Base-by-base conservation (phyloP, 352 stramenopile species). In the Globisporangium barbulae region DNA sequence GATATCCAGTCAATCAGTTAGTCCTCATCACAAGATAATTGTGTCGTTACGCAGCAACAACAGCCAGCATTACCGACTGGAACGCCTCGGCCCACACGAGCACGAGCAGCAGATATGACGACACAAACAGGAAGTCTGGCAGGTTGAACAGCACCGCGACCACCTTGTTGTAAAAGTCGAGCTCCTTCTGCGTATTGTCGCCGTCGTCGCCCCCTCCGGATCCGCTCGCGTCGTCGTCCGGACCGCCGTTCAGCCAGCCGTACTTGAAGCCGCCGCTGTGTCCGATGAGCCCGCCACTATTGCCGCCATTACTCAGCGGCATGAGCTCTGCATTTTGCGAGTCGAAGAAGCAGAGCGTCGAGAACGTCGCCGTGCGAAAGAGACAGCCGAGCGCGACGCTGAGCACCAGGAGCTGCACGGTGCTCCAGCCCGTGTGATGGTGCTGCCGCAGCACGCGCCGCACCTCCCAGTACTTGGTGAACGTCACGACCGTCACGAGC, bases 101-200 rank as follows among this genome's bases (percentile, higher is more conserved):
- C 48, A 96, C 87, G n/a, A 97, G 71, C 61, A 97, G 70, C 50
- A 96, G 70, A 68, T 97, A 97, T 7, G 88, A 95, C 52, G 87
- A 96, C 47, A 97, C 84, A 56, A 94, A 96, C 19, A 96, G 73
- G 63, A 96, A 97, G 64, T 97, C 91, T n/a, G 91, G 91, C 53
- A 97, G 63, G 61, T 97, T 95, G 73, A 97, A 97, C 6, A 97
- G 79, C 69, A 97, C 86, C 5, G 86, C 86, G 52, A 95, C 86
- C 25, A 95, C 86, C 68, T 95, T 93, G 80, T 95, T 95, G 83
- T 95, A 95, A 44, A 95, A 95, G 53, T 93, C 82, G 6, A 95
- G 75, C 64, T 95, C 86, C 9, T 73, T 71, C 61, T 89, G 71
- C n/a, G 72, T 63, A 9, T 71, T 65, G 52, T 69, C 68, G 54